Evolutionary conservation across 495 filamentous ascomycete genomes (phyloP), one percentile per base, ranked within the genome.

Genomic region (Barbatosphaeria neglecta): DNA sequence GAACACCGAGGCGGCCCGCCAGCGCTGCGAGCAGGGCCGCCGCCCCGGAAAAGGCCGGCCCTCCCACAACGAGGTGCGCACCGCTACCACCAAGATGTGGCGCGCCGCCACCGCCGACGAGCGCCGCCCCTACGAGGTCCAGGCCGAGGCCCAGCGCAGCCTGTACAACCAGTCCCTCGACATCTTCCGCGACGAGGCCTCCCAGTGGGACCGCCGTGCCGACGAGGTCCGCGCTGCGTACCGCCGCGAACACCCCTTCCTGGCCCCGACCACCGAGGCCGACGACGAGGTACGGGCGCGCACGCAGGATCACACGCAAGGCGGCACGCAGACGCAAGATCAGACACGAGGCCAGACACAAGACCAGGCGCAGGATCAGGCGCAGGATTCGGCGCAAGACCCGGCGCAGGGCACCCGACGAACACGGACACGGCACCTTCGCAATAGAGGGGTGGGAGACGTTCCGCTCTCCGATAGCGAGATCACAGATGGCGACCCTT

Each of bases 71-170:
- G 87, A 92, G 50, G 81, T 98, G 43, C 82, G 92, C 27, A 73
- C 78, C 8, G 85, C 84, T 48, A 72, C 90, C 17, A 86, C 88
- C 16, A 78, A 81, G 54, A 89, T 88, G 85, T 98, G 92, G 92
- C 81, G 84, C 50, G 81, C 85, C 45, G 82, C 84, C 0, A 54
- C 69, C 4, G 73, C 74, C 8, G 84, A 82, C 27, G 72, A 74
- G 49, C 84, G 82, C 59, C 68, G 73, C 57, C 89, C 87, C 22
- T 96, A 86, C 53, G 66, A 86, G 45, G 81, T 86, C 31, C 72
- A 79, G 56, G 81, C 82, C 4, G 76, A 83, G 49, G 73, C 69
- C 16, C 78, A 84, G 49, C 87, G 85, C 49, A 69, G 74, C 42
- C 65, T 54, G 5, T 81, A 86, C 54, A 68, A 67, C n/a, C 68